phyloP scores from a whole-genome alignment of 1,284 basidiomycete genomes.

The Pterulicium gracile region DNA sequence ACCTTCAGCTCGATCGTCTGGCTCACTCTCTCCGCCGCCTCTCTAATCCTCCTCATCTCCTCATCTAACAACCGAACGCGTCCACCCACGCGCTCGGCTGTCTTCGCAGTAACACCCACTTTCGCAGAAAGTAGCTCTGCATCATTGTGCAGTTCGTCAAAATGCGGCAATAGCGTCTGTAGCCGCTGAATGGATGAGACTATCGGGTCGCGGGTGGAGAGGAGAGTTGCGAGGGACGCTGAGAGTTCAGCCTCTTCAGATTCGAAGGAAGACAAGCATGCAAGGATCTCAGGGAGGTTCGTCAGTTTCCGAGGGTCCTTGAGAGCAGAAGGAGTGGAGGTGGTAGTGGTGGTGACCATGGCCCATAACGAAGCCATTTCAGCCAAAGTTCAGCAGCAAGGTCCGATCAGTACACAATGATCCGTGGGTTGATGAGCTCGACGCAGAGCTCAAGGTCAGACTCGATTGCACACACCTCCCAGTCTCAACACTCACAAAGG shows the following conservation, averaged over 20 bases:
- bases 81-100: constrained; percentile 84
- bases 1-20: constrained; percentile 90
- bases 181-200: constrained; percentile 54
- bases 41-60: constrained; percentile 81
- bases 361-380: too few relatives aligned
- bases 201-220: constrained; percentile 62
- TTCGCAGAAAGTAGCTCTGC: constrained; percentile 45
- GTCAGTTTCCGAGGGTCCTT: constrained; percentile 44
- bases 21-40: constrained; percentile 75
- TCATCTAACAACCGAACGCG: constrained; percentile 83
- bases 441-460: too few relatives aligned
- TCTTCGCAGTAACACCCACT: constrained; percentile 64
- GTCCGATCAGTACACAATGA: too few relatives aligned
- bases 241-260: constrained; percentile 73
- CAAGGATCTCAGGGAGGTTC: constrained; percentile 56
- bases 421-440: too few relatives aligned
- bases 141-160: constrained; percentile 55
- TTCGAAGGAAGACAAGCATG: constrained; percentile 64
- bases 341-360: too few relatives aligned
- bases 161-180: constrained; percentile 48
- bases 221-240: constrained; percentile 60
- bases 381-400: too few relatives aligned
- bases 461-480: too few relatives aligned
- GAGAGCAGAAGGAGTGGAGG: constrained; percentile 5
- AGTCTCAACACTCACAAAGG: too few relatives aligned